Evolutionary conservation across 768 basidiomycete species (phyloP).

Genomic region (Tricholoma flavovirens): DNA sequence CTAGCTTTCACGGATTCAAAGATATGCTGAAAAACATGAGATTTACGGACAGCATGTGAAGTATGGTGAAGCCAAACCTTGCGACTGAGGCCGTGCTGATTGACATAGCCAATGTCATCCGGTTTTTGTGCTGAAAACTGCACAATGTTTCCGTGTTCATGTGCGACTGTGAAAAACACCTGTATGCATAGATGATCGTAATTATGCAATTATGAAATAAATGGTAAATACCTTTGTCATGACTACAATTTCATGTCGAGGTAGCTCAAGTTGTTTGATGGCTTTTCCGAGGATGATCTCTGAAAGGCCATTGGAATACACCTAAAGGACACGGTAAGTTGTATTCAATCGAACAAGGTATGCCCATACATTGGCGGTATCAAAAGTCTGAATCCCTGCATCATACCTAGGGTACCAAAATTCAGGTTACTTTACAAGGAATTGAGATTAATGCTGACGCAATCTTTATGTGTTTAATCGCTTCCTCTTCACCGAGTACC

Average conservation of each 20-base stretch:
- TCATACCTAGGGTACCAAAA: too few relatives aligned
- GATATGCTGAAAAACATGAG: constrained; percentile 48
- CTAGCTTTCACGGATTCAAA: constrained; percentile 62
- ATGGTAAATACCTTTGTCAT: constrained; percentile 56
- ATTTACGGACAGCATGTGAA: not conserved
- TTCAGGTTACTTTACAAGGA: too few relatives aligned
- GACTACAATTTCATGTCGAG: constrained; percentile 72
- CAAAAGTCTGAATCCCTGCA: constrained; percentile 59
- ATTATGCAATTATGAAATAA: too few relatives aligned
- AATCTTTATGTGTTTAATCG: constrained; percentile 46
- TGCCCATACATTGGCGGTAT: constrained; percentile 42
- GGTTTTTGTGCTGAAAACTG: constrained; percentile 18
- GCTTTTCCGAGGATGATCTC: constrained; percentile 69
- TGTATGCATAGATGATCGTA: constrained; percentile 26
- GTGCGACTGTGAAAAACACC: constrained; percentile 32
- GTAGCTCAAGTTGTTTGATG: constrained; percentile 58
- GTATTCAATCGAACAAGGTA: not conserved
- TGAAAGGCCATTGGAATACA: constrained; percentile 60
- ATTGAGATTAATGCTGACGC: constrained; percentile 33
- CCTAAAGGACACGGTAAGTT: constrained; percentile 24
- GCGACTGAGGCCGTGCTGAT: constrained; percentile 41
- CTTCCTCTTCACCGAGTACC: constrained; percentile 44
- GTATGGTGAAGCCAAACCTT: constrained; percentile 9
- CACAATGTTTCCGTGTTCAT: constrained; percentile 12
- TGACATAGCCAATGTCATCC: constrained; percentile 46